phyloP scores from a whole-genome alignment of 805 yeast genomes.

The Yamadazyma philogaea region DNA sequence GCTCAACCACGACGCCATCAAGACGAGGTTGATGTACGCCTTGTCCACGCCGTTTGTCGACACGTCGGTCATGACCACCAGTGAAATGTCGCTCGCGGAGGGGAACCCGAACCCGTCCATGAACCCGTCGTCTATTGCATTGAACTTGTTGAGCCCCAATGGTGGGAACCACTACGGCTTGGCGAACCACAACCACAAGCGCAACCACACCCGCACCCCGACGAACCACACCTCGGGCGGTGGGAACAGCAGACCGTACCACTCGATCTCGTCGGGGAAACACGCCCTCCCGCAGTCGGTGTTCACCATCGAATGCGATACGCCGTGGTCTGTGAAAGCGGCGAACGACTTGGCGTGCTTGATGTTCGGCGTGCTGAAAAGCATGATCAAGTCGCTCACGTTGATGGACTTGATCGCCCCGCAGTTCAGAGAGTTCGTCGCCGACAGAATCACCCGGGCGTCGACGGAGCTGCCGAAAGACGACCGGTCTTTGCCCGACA shows the following conservation, averaged over 20 bases:
- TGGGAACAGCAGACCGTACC: constrained; percentile 44
- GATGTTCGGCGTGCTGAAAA: constrained; percentile 76
- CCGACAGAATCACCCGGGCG: constrained; percentile 39
- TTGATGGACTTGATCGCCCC: constrained; percentile 76
- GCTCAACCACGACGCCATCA: constrained; percentile 40
- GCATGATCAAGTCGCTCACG: constrained; percentile 57
- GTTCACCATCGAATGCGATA: constrained; percentile 68
- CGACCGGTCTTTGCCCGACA: constrained; percentile 14
- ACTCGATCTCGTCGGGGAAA: constrained; percentile 65
- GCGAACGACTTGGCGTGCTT: constrained; percentile 89
- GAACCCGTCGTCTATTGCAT: constrained; percentile 32
- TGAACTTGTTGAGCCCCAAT: constrained; percentile 22
- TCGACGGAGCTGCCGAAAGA: constrained; percentile 16
- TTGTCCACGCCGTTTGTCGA: constrained; percentile 66
- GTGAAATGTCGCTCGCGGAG: constrained; percentile 17
- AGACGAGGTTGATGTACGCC: constrained; percentile 53
- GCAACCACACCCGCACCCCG: too few relatives aligned
- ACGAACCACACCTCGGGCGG: background rate
- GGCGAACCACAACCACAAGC: too few relatives aligned
- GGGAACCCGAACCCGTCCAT: constrained; percentile 21
- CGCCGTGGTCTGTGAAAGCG: constrained; percentile 79
- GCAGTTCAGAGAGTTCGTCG: constrained; percentile 68
- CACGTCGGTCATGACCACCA: constrained; percentile 29
- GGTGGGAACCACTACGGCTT: constrained; percentile 1
- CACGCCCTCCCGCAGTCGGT: constrained; percentile 78